Conservation (phyloP, 2,329 filamentous ascomycete species). For the Madurella mycetomatis region DNA sequence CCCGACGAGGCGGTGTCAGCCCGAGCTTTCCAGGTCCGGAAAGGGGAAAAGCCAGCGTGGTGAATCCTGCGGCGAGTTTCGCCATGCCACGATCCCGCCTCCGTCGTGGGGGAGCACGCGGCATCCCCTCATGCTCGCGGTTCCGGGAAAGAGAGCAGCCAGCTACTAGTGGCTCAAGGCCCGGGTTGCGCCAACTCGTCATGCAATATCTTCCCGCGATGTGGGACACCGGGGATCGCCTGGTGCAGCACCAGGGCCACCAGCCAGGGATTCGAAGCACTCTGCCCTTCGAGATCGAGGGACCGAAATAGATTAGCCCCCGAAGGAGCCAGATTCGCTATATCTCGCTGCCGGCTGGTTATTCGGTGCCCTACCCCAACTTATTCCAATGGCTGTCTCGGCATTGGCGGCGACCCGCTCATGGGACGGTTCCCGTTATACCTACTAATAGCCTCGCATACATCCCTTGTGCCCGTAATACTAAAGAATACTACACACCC, state of each 20-base stretch:
- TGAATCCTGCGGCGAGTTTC: not conserved
- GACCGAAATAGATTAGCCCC: constrained; percentile 12
- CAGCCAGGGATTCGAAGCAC: constrained; percentile 14
- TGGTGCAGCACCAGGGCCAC: constrained; percentile 11
- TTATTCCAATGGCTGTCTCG: constrained; percentile 12
- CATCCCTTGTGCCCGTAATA: constrained; percentile 1
- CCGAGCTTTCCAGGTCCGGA: too few relatives aligned
- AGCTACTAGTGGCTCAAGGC: not conserved
- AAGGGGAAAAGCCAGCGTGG: not conserved
- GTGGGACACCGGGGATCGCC: constrained; percentile 16
- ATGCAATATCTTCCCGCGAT: constrained; percentile 19
- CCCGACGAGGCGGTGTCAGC: not conserved
- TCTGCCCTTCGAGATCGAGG: not conserved
- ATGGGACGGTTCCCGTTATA: not conserved
- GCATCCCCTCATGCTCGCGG: not conserved
- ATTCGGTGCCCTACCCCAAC: constrained; percentile 16
- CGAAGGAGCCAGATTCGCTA: not conserved
- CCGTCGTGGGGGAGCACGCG: not conserved
- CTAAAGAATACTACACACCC: constrained; percentile 8
- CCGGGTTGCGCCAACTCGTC: not conserved
- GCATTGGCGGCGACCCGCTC: constrained; percentile 17
- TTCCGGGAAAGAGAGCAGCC: constrained; percentile 6
- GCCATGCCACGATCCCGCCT: not conserved
- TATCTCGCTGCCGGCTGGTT: constrained; percentile 4
- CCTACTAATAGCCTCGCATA: constrained; percentile 10